Evolutionary conservation across 768 basidiomycete species (phyloP), one percentile per base, ranked within the genome.

Genomic region (Trametopsis cervina): DNA sequence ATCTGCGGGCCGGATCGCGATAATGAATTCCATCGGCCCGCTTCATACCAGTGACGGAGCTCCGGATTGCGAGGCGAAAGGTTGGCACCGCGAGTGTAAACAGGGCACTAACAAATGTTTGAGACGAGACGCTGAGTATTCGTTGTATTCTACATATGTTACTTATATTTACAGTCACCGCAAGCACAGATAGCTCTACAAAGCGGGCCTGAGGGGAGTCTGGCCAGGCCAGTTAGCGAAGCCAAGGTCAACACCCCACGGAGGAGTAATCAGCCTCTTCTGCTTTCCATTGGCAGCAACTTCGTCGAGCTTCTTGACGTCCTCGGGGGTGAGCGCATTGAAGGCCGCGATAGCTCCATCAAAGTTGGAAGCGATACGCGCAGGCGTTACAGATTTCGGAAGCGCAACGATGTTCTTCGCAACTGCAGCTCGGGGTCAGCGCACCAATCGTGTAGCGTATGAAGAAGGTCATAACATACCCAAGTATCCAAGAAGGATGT

Each of bases 301-400:
- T 15, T 66, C 69, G 57, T 86, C 83, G 17, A 86, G 71, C 42
- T 59, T 59, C 49, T 68, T 72, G 51, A 85, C 65, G 51, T 86
- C 85, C 49, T 66, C 68, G 27, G 69, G 50, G 17, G 69, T 67
- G 22, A 85, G 63, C 54, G 71, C 76, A 42, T 65, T 62, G 35
- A 64, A 58, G 2, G 76, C 80, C 22, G 59, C 58, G 20, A 78
- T 40, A 15, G 80, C 64, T 22, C 83, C 83, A 10, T 61, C 65
- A 43, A 80, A 59, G 61, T 85, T 85, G 2, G 75, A 64, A 17
- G 71, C 66, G 62, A 91, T 87, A 46, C 89, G 80, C 26, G 72
- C 61, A 23, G 78, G 75, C 1, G 76, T 91, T 29, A 91, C 83
- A 4, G 85, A 88, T 66, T 90, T 91, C 1, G 89, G 80, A 27